phyloP scores from a whole-genome alignment of 164 flowering plant species.

The Hamamelis virginiana region DNA sequence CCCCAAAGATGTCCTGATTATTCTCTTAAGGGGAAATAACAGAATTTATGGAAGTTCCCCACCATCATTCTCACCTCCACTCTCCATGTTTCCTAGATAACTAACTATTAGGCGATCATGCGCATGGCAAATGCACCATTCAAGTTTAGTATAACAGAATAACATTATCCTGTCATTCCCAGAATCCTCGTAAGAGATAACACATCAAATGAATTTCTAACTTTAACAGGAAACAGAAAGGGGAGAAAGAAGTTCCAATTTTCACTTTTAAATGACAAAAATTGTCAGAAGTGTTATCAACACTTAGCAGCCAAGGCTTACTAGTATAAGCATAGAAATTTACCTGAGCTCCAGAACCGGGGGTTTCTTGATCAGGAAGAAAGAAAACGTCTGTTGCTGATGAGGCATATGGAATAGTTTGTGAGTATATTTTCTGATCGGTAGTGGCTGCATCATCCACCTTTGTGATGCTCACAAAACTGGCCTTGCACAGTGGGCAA shows the following conservation, averaged over 20 bases:
- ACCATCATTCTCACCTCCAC: not conserved
- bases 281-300: not conserved
- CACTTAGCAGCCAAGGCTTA: no score
- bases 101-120: not conserved
- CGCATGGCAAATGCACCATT: not conserved
- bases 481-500: constrained; percentile 92
- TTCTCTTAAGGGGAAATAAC: no score
- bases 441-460: constrained; percentile 59
- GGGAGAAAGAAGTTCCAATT: not conserved
- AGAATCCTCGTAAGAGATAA: not conserved
- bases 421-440: constrained; percentile 91
- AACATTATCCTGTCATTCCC: not conserved
- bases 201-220: not conserved
- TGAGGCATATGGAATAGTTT: constrained; percentile 59
- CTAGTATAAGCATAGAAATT: not conserved
- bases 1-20: no score
- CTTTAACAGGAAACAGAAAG: not conserved
- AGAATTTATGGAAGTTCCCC: no score
- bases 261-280: not conserved
- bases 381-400: constrained; percentile 38
- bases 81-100: not conserved
- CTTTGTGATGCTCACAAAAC: constrained; percentile 63
- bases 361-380: constrained; percentile 35
- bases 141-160: not conserved
- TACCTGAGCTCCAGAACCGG: constrained; percentile 43